phyloP scores from a whole-genome alignment of 768 basidiomycete genomes.

The Boletus subcaerulescens region DNA sequence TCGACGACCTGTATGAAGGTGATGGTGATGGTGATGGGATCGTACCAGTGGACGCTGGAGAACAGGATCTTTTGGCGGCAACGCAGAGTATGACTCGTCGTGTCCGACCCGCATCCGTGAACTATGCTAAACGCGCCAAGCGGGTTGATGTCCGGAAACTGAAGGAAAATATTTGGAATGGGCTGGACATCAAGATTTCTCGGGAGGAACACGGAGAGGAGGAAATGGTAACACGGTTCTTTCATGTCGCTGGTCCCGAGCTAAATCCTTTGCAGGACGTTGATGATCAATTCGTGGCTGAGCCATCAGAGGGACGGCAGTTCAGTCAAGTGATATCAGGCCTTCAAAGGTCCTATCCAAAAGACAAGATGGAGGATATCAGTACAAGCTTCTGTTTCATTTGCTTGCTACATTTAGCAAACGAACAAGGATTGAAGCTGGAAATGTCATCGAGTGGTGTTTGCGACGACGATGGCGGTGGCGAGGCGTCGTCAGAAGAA shows the following conservation, averaged over 20 bases:
- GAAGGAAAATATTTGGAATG: constrained; percentile 98
- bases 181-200: constrained; percentile 72
- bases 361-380: constrained; percentile 95
- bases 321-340: constrained; percentile 83
- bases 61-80: constrained; percentile 84
- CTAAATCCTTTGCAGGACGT: constrained; percentile 43
- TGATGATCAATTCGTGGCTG: constrained; percentile 50
- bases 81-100: constrained; percentile 76
- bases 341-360: constrained; percentile 79
- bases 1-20: constrained; percentile 52
- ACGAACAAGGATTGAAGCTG: constrained; percentile 91
- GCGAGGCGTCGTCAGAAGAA: constrained; percentile 33
- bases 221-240: constrained; percentile 48
- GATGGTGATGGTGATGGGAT: constrained; percentile 49
- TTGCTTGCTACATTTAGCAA: constrained; percentile 92
- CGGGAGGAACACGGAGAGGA: constrained; percentile 37
- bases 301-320: constrained; percentile 62
- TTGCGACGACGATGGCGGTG: constrained; percentile 33
- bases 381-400: constrained; percentile 99
- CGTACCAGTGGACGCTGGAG: constrained; percentile 57
- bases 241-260: not conserved
- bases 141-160: constrained; percentile 94
- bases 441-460: constrained; percentile 45
- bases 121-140: constrained; percentile 94
- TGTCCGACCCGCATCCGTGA: constrained; percentile 82